Conservation (phyloP, 768 basidiomycete genomes). For the Lanmaoa pseudosensibilis region DNA sequence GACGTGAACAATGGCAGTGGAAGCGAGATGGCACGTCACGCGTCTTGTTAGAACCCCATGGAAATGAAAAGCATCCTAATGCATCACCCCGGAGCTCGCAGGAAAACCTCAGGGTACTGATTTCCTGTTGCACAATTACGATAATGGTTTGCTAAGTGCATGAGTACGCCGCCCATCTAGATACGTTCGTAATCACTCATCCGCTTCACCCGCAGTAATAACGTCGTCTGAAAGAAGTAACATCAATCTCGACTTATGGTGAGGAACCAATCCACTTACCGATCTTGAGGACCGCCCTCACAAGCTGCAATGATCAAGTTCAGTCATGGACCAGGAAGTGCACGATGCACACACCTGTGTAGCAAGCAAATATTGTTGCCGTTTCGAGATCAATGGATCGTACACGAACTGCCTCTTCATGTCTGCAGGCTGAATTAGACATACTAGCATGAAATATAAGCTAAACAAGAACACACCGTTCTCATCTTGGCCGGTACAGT, state of each 20-base stretch:
- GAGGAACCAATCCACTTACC: slow-evolving; percentile 44
- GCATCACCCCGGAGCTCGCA: too few relatives aligned
- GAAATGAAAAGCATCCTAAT: too few relatives aligned
- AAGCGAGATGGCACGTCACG: not conserved
- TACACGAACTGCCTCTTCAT: slow-evolving; percentile 98
- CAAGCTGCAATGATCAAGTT: slow-evolving; percentile 50
- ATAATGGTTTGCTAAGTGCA: slow-evolving; percentile 20
- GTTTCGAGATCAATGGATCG: slow-evolving; percentile 95
- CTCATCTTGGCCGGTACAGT: slow-evolving; percentile 82
- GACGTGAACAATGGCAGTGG: not conserved
- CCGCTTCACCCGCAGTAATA: slow-evolving; percentile 68
- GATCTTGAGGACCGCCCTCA: slow-evolving; percentile 85
- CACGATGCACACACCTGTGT: slow-evolving; percentile 65
- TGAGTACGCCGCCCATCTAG: slow-evolving; percentile 16
- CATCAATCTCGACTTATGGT: not conserved
- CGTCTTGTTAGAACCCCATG: not conserved
- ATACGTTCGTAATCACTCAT: slow-evolving; percentile 47
- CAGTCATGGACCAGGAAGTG: not conserved
- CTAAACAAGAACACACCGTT: slow-evolving; percentile 59
- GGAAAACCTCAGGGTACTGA: not conserved
- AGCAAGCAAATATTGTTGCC: slow-evolving; percentile 96
- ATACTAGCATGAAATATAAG: not conserved
- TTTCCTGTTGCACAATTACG: slow-evolving; percentile 26
- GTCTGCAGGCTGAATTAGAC: slow-evolving; percentile 48
- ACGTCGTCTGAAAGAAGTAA: slow-evolving; percentile 62